Evolutionary conservation across 352 stramenopile genomes (phyloP), one percentile per base, ranked within the genome.

Genomic region (Phytophthora fragariae): DNA sequence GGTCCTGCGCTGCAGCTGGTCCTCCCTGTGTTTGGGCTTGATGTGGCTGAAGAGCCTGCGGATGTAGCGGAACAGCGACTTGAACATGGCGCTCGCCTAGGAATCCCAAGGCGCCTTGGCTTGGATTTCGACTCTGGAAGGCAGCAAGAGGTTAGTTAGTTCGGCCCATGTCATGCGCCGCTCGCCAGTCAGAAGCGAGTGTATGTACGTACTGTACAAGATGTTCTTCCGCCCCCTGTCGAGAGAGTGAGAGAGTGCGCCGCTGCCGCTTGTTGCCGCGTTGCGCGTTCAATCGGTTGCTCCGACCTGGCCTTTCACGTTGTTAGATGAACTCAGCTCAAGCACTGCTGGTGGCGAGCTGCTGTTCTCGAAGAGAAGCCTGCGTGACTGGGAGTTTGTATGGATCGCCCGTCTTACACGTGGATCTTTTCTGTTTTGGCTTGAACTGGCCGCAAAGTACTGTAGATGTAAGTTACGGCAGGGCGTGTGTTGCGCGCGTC

Each of bases 1-100:
- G 24, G 70, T 77, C 33, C 52, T 56, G 21, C 70, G 76, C 41
- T 69, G 58, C 29, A 64, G 15, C 27, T 64, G 37, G 12, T 74
- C 47, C 53, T 65, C 24, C 24, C 24, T 66, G 49, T 27, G 24
- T 61, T 74, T 80, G 70, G 67, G 61, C 47, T 72, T 77, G 3
- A 77, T 73, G 52, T 67, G 77, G 66, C 72, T 53, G 29, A 84
- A 71, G 46, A 78, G 63, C 67, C 70, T 70, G 29, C 74, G 70
- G 57, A 84, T 73, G 65, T 74, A 84, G 54, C 74, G 70, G 53
- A 81, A 62, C 9, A 84, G 71, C 60, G 77, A 64, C 60, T 78
- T 80, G 61, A 84, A 80, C 70, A 84, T 84, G 41, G 33, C 53
- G 4, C 17, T 27, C 60, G 31, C 49, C 35, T 12, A 41, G 14